Evolutionary conservation across 1,139 yeast species (phyloP).

Genomic region (Scheffersomyces lignicola): DNA sequence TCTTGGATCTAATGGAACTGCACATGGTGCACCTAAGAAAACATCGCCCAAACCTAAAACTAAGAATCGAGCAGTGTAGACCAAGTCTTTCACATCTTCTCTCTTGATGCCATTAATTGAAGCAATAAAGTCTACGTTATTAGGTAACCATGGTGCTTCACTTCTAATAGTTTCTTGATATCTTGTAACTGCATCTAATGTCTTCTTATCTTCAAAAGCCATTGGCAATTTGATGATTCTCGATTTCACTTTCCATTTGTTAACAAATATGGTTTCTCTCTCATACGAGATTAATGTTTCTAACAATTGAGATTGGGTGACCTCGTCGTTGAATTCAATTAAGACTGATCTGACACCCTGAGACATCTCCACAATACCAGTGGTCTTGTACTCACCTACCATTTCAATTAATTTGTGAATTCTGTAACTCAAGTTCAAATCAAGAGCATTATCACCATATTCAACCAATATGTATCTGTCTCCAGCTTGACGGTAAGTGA

Average conservation of each 20-base stretch:
- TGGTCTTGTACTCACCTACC: slow-evolving; percentile 63
- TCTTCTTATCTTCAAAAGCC: slow-evolving; percentile 93
- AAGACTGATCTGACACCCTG: slow-evolving; percentile 95
- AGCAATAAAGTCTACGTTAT: slow-evolving; percentile 93
- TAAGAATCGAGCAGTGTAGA: slow-evolving; percentile 85
- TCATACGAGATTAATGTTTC: slow-evolving; percentile 72
- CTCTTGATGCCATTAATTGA: slow-evolving; percentile 80
- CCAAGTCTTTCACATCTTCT: slow-evolving; percentile 73
- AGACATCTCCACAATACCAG: slow-evolving; percentile 91
- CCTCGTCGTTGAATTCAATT: slow-evolving; percentile 72
- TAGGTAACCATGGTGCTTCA: slow-evolving; percentile 96
- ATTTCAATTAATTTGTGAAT: slow-evolving; percentile 78
- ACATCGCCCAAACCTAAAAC: slow-evolving; percentile 97
- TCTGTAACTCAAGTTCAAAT: slow-evolving; percentile 80
- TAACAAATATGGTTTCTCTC: slow-evolving; percentile 65
- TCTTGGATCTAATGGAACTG: slow-evolving; percentile 95
- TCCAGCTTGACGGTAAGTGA: slow-evolving; percentile 93
- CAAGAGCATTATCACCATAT: slow-evolving; percentile 87
- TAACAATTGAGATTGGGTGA: slow-evolving; percentile 62
- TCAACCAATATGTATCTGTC: slow-evolving; percentile 89
- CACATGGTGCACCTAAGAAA: slow-evolving; percentile 97
- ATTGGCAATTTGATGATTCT: slow-evolving; percentile 83
- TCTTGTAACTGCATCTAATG: slow-evolving; percentile 84
- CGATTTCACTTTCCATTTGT: slow-evolving; percentile 84
- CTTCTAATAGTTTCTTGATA: slow-evolving; percentile 92